phyloP scores from a whole-genome alignment of 2,329 filamentous ascomycete genomes.

The Stemphylium beticola region DNA sequence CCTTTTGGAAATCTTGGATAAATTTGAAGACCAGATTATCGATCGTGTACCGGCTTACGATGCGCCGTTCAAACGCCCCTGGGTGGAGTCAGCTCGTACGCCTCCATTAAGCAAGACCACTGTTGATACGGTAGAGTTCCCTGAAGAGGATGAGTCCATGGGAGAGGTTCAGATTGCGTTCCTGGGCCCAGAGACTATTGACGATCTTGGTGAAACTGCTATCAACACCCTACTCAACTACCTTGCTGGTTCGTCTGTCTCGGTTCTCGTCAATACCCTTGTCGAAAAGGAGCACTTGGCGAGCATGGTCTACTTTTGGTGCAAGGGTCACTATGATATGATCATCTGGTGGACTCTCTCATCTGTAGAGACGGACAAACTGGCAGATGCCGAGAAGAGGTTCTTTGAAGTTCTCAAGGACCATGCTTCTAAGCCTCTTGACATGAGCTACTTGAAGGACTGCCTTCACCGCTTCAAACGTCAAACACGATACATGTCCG shows the following conservation, averaged over 20 bases:
- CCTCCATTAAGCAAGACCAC: conserved; percentile 74
- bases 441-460: conserved; percentile 89
- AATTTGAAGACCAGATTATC: conserved; percentile 86
- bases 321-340: conserved; percentile 78
- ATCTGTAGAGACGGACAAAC: conserved; percentile 84
- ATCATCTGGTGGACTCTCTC: conserved; percentile 86
- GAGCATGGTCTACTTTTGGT: conserved; percentile 81
- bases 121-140: conserved; percentile 84
- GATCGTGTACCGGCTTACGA: conserved; percentile 78
- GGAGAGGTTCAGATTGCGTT: conserved; percentile 88
- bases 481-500: conserved; percentile 81
- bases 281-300: conserved; percentile 93
- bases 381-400: conserved; percentile 82
- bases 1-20: conserved; percentile 79
- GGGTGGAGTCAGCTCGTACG: conserved; percentile 85
- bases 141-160: conserved; percentile 92
- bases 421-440: conserved; percentile 77
- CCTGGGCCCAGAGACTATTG: conserved; percentile 81
- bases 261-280: conserved; percentile 86
- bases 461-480: conserved; percentile 83
- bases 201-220: conserved; percentile 68
- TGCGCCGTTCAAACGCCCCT: conserved; percentile 82
- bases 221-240: conserved; percentile 83
- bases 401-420: conserved; percentile 84
- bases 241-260: conserved; percentile 90